phyloP scores from a whole-genome alignment of 1,284 basidiomycete genomes.

The Somion occarium region DNA sequence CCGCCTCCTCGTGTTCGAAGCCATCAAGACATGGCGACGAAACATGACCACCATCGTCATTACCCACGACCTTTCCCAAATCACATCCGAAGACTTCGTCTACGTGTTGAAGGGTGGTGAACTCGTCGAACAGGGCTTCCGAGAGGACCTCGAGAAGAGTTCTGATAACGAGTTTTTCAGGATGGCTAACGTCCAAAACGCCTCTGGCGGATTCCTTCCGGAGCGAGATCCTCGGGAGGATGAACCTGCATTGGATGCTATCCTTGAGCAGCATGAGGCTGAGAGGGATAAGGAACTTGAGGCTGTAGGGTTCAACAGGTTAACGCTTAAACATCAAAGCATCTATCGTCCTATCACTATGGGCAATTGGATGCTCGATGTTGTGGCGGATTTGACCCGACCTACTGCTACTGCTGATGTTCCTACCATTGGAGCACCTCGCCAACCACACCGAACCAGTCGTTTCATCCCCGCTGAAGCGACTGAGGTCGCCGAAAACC shows the following conservation, averaged over 20 bases:
- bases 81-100: constrained; percentile 77
- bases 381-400: constrained; percentile 59
- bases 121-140: constrained; percentile 88
- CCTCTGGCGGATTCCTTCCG: constrained; percentile 41
- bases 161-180: constrained; percentile 50
- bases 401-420: constrained; percentile 13
- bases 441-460: constrained; percentile 27
- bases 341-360: constrained; percentile 36
- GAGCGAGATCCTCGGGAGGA: constrained; percentile 33
- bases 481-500: constrained; percentile 24
- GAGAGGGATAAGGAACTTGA: constrained; percentile 28
- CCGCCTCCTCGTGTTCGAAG: constrained; percentile 84
- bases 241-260: constrained; percentile 31
- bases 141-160: constrained; percentile 63
- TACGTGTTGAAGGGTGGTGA: constrained; percentile 84
- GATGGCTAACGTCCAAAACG: constrained; percentile 47
- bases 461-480: constrained; percentile 34
- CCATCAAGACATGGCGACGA: constrained; percentile 77
- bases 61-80: constrained; percentile 91
- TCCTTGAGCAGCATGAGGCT: constrained; percentile 36
- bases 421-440: constrained; percentile 16
- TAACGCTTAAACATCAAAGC: constrained; percentile 32
- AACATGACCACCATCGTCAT: constrained; percentile 94
- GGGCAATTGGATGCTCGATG: constrained; percentile 78
- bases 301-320: constrained; percentile 18